Evolutionary conservation across 1,139 yeast species (phyloP).

Genomic region (Pichia sp.): DNA sequence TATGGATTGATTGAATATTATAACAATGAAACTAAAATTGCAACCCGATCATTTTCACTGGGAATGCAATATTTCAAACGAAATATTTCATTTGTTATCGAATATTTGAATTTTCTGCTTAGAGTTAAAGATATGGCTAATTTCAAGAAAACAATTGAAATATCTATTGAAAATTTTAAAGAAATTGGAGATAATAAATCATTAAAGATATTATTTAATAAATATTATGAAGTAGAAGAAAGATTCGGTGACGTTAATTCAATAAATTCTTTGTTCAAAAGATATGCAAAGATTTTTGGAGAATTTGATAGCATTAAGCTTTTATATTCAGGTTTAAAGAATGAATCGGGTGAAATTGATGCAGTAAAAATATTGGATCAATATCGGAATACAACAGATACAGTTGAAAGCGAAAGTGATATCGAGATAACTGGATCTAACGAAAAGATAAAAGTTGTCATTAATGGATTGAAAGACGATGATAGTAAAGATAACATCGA

Average conservation of each 20-base stretch:
- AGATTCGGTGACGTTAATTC: slow-evolving; percentile 64
- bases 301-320: not conserved
- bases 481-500: not conserved
- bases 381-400: not conserved
- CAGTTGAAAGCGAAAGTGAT: not conserved
- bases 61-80: slow-evolving; percentile 55
- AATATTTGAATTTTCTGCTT: slow-evolving; percentile 70
- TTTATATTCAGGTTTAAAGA: not conserved
- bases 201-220: slow-evolving; percentile 43
- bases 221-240: slow-evolving; percentile 40
- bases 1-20: slow-evolving; percentile 80
- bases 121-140: slow-evolving; percentile 71
- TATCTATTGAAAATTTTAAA: slow-evolving; percentile 42
- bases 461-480: slow-evolving; percentile 3
- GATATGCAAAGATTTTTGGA: slow-evolving; percentile 55
- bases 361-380: slow-evolving; percentile 5
- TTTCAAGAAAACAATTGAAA: slow-evolving; percentile 78
- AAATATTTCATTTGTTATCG: slow-evolving; percentile 57
- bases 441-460: not conserved
- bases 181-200: slow-evolving; percentile 27
- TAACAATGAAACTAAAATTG: slow-evolving; percentile 55
- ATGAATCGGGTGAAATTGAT: not conserved
- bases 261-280: slow-evolving; percentile 56
- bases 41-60: slow-evolving; percentile 71
- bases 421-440: not conserved